Percentiles rank a stretch among this genome's conserved stretches.
Conservation (phyloP, 78 protist species). For the Anaeramoeba flamelloides region DNA sequence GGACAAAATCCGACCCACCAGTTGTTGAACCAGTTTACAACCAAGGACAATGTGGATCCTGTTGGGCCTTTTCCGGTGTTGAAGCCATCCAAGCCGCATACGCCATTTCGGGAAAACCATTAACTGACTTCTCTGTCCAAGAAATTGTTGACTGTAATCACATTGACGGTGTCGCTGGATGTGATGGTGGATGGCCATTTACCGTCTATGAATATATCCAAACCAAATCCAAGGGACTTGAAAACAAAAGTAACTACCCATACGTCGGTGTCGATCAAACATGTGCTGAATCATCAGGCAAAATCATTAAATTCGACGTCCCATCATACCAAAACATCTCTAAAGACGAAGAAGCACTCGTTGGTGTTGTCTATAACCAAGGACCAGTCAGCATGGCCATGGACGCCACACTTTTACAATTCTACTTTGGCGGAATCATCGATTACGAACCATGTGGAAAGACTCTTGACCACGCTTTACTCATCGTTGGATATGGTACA, state of each 20-base stretch:
- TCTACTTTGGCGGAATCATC: not conserved
- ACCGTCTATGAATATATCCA: constrained; percentile 15
- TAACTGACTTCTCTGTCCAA: constrained; percentile 22
- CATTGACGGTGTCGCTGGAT: constrained; percentile 14
- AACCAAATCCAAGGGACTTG: constrained; percentile 7
- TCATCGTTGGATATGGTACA: not conserved
- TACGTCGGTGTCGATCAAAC: constrained; percentile 6
- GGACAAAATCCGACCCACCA: too few species aligned
- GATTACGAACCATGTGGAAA: not conserved
- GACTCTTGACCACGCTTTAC: not conserved
- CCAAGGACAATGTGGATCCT: constrained; percentile 61
- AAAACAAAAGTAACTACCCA: constrained; percentile 15
- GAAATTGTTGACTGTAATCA: constrained; percentile 32
- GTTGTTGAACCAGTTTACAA: constrained; percentile 59
- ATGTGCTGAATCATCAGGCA: not conserved
- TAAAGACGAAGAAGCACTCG: not conserved
- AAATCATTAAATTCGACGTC: not conserved
- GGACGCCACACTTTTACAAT: not conserved
- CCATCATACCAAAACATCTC: not conserved
- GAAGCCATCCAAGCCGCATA: constrained; percentile 17
- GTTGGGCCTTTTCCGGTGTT: constrained; percentile 62
- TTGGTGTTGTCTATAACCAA: not conserved
- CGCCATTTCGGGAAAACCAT: constrained; percentile 2
- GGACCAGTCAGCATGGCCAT: not conserved
- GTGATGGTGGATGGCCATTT: constrained; percentile 22